phyloP scores from a whole-genome alignment of 2,329 filamentous ascomycete species.

The Neofusicoccum sp. region DNA sequence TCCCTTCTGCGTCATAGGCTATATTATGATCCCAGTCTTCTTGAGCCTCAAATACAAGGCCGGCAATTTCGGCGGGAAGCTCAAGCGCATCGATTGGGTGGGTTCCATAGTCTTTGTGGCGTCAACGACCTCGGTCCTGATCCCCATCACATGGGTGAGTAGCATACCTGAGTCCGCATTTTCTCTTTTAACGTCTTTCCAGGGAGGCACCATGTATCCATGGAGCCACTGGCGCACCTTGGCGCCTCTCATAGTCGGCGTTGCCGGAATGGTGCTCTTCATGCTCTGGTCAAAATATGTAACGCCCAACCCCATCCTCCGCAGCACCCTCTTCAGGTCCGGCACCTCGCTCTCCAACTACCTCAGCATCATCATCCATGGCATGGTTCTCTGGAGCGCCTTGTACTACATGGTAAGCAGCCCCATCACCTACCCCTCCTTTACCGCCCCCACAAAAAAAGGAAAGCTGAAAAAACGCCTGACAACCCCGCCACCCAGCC shows the following conservation, averaged over 20 bases:
- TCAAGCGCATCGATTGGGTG: slow-evolving; percentile 57
- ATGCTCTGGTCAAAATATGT: slow-evolving; percentile 25
- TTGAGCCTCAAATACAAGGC: slow-evolving; percentile 31
- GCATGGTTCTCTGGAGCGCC: slow-evolving; percentile 25
- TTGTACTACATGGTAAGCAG: slow-evolving; percentile 38
- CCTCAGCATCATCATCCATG: slow-evolving; percentile 31
- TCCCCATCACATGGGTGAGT: slow-evolving; percentile 53
- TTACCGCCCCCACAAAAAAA: background rate
- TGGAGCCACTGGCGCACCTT: slow-evolving; percentile 25
- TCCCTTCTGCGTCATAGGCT: slow-evolving; percentile 33
- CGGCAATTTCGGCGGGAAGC: slow-evolving; percentile 42
- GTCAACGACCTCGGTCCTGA: slow-evolving; percentile 54
- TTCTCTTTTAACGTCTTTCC: background rate
- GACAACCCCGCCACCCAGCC: too few species aligned
- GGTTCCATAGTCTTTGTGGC: slow-evolving; percentile 59
- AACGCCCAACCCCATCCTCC: slow-evolving; percentile 28
- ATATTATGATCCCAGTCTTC: slow-evolving; percentile 43
- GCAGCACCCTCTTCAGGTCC: slow-evolving; percentile 30
- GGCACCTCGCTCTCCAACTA: slow-evolving; percentile 30
- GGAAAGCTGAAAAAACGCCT: too few species aligned
- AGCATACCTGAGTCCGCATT: slow-evolving; percentile 3
- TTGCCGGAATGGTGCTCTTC: slow-evolving; percentile 24
- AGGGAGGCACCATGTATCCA: slow-evolving; percentile 29
- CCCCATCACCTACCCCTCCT: slow-evolving; percentile 10
- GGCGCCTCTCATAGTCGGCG: slow-evolving; percentile 24